Percentiles rank a stretch among this genome's conserved stretches.
Conservation (phyloP, 352 stramenopile genomes). For the Pythium periplocum region DNA sequence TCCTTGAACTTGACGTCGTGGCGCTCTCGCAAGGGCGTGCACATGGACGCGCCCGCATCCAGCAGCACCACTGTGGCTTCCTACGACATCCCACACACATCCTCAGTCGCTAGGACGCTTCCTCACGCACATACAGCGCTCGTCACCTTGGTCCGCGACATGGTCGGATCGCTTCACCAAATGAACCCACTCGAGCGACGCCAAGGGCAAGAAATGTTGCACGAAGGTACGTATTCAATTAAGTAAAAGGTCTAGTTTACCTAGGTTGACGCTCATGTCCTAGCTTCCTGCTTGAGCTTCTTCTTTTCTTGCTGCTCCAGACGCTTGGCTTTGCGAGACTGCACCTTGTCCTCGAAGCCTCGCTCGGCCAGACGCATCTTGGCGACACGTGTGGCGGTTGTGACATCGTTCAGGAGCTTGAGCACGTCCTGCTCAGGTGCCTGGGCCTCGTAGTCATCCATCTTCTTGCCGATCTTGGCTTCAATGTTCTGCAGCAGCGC, state of each 20-base stretch:
- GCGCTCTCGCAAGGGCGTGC: conserved; percentile 40
- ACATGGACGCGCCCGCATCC: conserved; percentile 65
- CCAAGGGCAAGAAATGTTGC: conserved; percentile 14
- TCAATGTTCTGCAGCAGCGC: conserved; percentile 95
- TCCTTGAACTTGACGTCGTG: conserved; percentile 17
- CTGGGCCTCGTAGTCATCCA: conserved; percentile 85
- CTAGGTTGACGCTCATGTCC: neutral
- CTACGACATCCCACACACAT: conserved; percentile 16
- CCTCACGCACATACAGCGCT: neutral
- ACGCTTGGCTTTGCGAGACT: conserved; percentile 63
- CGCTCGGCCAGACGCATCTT: conserved; percentile 90
- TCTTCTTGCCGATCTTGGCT: conserved; percentile 81
- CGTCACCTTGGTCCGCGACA: conserved; percentile 18
- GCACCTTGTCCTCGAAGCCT: conserved; percentile 85
- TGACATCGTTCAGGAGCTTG: conserved; percentile 93
- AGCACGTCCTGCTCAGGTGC: conserved; percentile 92
- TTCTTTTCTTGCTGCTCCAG: conserved; percentile 41
- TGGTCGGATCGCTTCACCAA: conserved; percentile 3
- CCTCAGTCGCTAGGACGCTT: neutral
- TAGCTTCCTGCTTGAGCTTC: conserved; percentile 20
- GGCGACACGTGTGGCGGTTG: conserved; percentile 90
- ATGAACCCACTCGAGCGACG: conserved; percentile 1
- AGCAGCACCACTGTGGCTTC: conserved; percentile 66
- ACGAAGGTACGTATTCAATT: conserved; percentile 14
- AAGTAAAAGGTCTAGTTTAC: conserved; percentile 4